A percentile compares a stretch with the other conserved stretches of the same genome.
phyloP scores from a whole-genome alignment of 148 eudicot genomes.

The Chenopodium formosanum region DNA sequence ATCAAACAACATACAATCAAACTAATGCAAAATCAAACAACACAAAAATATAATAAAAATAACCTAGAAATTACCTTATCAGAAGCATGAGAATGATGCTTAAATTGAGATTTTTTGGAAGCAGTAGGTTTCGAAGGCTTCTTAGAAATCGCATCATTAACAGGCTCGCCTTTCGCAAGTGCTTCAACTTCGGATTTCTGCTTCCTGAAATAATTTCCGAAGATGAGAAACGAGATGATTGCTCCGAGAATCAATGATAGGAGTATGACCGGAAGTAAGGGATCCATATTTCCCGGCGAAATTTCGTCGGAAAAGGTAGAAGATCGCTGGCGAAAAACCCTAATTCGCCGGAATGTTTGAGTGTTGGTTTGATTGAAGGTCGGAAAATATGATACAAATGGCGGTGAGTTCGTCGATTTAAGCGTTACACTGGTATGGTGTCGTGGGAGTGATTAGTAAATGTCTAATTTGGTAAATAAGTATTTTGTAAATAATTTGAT shows the following conservation, averaged over 20 bases:
- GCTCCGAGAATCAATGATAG: slow-evolving; percentile 53
- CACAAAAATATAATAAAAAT: not conserved
- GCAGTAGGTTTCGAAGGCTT: slow-evolving; percentile 36
- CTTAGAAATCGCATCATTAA: slow-evolving; percentile 31
- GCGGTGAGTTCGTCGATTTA: no score
- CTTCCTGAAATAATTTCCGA: slow-evolving; percentile 72
- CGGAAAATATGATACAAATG: no score
- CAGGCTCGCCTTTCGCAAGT: slow-evolving; percentile 47
- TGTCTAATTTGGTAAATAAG: no score
- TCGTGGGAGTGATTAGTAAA: no score
- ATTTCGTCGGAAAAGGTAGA: no score
- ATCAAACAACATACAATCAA: not conserved
- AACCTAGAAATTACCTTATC: slow-evolving; percentile 52
- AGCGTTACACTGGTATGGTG: no score
- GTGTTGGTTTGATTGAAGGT: no score
- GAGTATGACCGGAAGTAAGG: slow-evolving; percentile 46
- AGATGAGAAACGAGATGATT: slow-evolving; percentile 50
- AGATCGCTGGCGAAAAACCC: no score
- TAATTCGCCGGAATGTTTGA: no score
- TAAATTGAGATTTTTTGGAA: slow-evolving; percentile 58
- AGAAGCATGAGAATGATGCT: slow-evolving; percentile 58
- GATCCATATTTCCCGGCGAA: slow-evolving; percentile 45
- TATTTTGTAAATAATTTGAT: no score
- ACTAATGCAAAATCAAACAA: not conserved
- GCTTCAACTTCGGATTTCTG: slow-evolving; percentile 71